Conservation (phyloP, 495 filamentous ascomycete genomes). For the Hypoxylon perforatum region DNA sequence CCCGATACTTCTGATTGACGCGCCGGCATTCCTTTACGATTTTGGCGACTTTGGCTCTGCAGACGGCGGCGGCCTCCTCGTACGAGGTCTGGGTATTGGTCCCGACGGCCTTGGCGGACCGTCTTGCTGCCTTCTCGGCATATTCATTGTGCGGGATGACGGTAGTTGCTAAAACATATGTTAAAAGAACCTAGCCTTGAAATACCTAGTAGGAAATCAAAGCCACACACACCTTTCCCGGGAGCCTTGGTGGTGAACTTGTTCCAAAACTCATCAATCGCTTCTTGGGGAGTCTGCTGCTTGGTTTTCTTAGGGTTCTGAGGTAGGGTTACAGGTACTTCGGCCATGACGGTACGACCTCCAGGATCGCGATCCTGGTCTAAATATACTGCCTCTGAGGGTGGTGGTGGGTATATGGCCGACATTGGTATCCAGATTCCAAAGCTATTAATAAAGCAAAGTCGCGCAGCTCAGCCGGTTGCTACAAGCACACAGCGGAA, state of each 20-base stretch:
- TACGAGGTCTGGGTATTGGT: slow-evolving; percentile 69
- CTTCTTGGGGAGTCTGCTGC: slow-evolving; percentile 73
- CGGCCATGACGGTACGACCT: slow-evolving; percentile 37
- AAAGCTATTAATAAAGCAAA: not conserved
- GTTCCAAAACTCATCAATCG: slow-evolving; percentile 81
- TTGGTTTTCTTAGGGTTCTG: slow-evolving; percentile 29
- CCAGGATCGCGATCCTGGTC: slow-evolving; percentile 21
- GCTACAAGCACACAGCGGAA: not conserved
- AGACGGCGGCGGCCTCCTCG: slow-evolving; percentile 76
- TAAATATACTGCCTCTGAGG: slow-evolving; percentile 34
- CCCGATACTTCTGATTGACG: slow-evolving; percentile 89
- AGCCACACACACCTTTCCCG: slow-evolving; percentile 57
- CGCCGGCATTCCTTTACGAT: slow-evolving; percentile 85
- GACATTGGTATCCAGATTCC: slow-evolving; percentile 29
- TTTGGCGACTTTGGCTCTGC: slow-evolving; percentile 78
- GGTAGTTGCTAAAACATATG: slow-evolving; percentile 66
- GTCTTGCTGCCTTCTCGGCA: slow-evolving; percentile 72
- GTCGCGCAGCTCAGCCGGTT: not conserved
- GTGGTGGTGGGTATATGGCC: slow-evolving; percentile 5
- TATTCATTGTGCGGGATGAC: slow-evolving; percentile 80
- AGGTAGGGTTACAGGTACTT: slow-evolving; percentile 33
- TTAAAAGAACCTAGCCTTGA: not conserved
- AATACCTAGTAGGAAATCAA: not conserved
- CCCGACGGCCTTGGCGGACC: slow-evolving; percentile 57
- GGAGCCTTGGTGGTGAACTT: slow-evolving; percentile 75